Conservation (phyloP, 1,139 yeast genomes). For the Geotrichum macrosporum region DNA sequence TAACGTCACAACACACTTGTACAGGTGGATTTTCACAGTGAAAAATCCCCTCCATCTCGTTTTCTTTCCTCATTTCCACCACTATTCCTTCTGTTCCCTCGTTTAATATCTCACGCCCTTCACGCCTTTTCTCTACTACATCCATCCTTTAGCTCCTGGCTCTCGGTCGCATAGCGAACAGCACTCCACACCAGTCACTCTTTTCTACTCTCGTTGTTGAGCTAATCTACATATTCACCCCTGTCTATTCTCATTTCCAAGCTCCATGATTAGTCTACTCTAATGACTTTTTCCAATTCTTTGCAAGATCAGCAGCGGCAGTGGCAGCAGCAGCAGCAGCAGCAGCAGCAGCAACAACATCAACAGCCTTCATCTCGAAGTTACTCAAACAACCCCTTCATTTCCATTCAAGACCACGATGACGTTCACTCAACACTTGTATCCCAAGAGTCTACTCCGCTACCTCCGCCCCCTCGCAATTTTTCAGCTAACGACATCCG, state of each 20-base stretch:
- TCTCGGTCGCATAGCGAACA: no score
- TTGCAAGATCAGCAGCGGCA: no score
- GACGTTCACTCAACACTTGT: constrained; percentile 4
- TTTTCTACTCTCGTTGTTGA: neutral
- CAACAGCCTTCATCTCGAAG: constrained; percentile 1
- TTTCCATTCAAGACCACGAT: neutral
- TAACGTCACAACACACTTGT: no score
- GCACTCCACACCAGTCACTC: no score
- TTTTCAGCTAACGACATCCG: constrained; percentile 21
- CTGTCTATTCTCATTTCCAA: neutral
- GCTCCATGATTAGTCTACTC: neutral
- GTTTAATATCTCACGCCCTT: neutral
- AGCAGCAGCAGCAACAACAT: constrained; percentile 3
- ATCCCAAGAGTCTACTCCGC: constrained; percentile 6
- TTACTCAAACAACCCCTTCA: constrained; percentile 7
- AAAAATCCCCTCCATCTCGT: neutral
- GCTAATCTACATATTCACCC: neutral
- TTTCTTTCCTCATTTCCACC: neutral
- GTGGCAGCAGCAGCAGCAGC: constrained; percentile 8
- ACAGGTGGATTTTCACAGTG: constrained; percentile 3
- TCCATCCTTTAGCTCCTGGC: no score
- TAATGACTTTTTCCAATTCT: constrained; percentile 6
- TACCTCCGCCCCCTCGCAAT: constrained; percentile 5
- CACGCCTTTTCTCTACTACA: constrained; percentile 1
- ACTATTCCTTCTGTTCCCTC: neutral